Evolutionary conservation across 192 early-diverging fungal genomes (phyloP), one percentile per base, ranked within the genome.

Genomic region (Gaertneriomyces sp.): DNA sequence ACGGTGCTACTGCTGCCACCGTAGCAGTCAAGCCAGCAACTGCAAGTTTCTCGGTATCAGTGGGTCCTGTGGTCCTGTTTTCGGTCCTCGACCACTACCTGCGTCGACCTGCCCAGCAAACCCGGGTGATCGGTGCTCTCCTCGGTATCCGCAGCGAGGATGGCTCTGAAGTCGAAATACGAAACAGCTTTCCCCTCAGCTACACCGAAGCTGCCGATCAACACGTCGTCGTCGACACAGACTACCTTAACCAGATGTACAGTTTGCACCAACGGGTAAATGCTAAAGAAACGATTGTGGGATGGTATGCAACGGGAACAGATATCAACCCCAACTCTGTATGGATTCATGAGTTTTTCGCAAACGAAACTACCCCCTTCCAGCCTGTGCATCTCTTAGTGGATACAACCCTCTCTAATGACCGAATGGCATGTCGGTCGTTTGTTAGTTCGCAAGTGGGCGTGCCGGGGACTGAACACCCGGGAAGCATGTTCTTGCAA

Each of bases 51-150:
- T 73, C 83, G 38, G 82, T 78, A 20, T 73, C 75, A 17, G 78
- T 90, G 53, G 85, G 81, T 56, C 94, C 94, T 20, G 79, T 94
- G 16, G 93, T 94, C 10, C 80, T 95, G 45, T 91, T 98, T 69
- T 85, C 91, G 39, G 89, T 96, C 58, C 85, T 98, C n/a, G 93
- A 95, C 80, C 94, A 96, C 77, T 92, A 78, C 70, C 71, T 92
- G 60, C 89, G 94, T 47, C 87, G 90, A 60, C 87, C 91, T 70
- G 89, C 90, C 62, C 81, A 81, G 65, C 89, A 92, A 70, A 79
- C 83, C 66, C 77, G 89, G 55, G 93, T 94, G 12, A 89, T 96
- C 55, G 96, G 96, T 53, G 92, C 90, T 14, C 83, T 98, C 6
- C 76, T 98, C 40, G 96, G 96, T 64, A 84, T 86, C 53, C 84